Evolutionary conservation across 2,329 filamentous ascomycete genomes (phyloP).

Genomic region (Epichloe sibirici): DNA sequence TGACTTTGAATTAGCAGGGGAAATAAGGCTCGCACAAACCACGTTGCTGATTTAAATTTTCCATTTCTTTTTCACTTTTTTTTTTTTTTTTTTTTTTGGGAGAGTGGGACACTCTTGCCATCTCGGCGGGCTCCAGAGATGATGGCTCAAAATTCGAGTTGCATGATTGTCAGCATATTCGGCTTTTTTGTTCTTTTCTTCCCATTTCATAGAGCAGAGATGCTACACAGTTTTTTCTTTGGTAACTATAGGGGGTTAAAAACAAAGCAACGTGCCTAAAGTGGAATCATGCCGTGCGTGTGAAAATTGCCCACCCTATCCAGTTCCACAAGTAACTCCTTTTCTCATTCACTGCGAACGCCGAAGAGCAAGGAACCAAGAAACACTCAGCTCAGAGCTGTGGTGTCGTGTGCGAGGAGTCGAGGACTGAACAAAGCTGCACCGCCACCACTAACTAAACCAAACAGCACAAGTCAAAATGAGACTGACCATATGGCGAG

Average conservation of each 20-base stretch:
- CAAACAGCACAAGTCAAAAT: too few species aligned
- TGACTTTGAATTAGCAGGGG: slow-evolving; percentile 6
- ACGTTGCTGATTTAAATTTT: slow-evolving; percentile 7
- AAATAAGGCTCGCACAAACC: slow-evolving; percentile 9
- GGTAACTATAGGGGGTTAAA: slow-evolving; percentile 20
- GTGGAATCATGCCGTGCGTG: neutral
- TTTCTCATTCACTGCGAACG: too few species aligned
- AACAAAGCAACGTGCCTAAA: slow-evolving; percentile 8
- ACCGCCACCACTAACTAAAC: too few species aligned
- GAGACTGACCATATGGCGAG: too few species aligned
- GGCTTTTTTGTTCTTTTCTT: slow-evolving; percentile 11
- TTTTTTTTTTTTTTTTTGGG: slow-evolving; percentile 6
- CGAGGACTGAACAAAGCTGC: too few species aligned
- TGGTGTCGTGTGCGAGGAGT: too few species aligned
- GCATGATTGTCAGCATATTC: slow-evolving; percentile 24
- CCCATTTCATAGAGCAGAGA: slow-evolving; percentile 18
- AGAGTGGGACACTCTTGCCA: slow-evolving; percentile 9
- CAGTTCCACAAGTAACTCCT: too few species aligned
- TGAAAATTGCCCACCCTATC: neutral
- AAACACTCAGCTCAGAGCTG: too few species aligned
- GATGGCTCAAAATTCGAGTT: slow-evolving; percentile 14
- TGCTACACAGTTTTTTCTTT: slow-evolving; percentile 17
- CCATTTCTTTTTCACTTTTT: slow-evolving; percentile 3
- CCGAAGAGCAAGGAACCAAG: too few species aligned
- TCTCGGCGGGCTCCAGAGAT: slow-evolving; percentile 27